Conservation (phyloP, 2,329 filamentous ascomycete genomes). For the Fusarium subglutinans region DNA sequence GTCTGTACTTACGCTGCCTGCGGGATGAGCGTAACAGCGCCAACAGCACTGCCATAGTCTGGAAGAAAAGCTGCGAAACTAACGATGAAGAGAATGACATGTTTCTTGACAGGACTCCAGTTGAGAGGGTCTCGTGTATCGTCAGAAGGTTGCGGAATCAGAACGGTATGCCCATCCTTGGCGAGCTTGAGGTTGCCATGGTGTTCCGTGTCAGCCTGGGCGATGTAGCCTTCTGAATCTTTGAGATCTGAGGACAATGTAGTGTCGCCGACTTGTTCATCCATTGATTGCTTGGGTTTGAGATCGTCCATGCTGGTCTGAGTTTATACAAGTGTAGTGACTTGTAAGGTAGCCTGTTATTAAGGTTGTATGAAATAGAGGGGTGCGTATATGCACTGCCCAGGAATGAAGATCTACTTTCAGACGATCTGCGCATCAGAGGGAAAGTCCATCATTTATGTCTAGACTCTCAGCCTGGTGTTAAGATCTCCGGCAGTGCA, state of each 20-base stretch:
- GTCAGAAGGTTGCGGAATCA: neutral
- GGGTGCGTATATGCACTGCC: accelerated
- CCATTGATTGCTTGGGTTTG: neutral
- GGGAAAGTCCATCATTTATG: neutral
- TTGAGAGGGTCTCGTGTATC: neutral
- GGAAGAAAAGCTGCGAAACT: neutral
- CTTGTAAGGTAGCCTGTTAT: too few species aligned
- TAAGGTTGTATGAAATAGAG: accelerated
- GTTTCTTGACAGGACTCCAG: neutral
- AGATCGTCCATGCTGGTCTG: neutral
- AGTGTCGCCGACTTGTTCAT: neutral
- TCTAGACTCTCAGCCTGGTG: accelerated
- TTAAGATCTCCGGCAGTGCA: accelerated
- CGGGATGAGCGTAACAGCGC: neutral
- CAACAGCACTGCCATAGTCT: neutral
- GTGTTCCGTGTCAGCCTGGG: neutral
- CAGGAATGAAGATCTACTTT: accelerated
- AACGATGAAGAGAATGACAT: neutral
- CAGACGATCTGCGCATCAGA: accelerated
- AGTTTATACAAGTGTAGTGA: accelerated
- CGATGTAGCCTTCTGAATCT: neutral
- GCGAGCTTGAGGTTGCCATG: neutral
- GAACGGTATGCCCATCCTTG: neutral
- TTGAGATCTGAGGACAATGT: neutral
- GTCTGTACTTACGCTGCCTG: neutral